A percentile compares a stretch with the other conserved stretches of the same genome.
These are phyloP conservation scores for Rhododendron molle DNA, from an alignment of 148 eudicot species.

Conservation along the genomic window DNA sequence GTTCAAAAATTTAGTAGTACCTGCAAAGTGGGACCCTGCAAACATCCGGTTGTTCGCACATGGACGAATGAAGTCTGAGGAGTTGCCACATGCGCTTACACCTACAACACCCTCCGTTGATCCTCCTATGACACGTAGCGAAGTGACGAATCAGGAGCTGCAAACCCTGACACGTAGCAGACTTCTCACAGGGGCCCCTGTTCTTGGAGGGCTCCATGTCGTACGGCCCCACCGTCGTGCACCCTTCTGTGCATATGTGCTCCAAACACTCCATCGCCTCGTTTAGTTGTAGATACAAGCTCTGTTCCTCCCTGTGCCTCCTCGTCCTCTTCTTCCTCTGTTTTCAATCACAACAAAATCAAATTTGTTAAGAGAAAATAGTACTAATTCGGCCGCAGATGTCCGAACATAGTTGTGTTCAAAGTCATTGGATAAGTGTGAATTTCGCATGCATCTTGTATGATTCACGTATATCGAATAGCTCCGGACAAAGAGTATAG, in stretches of 20 bases:
- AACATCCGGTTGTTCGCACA: slow-evolving; percentile 62
- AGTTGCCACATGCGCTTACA: slow-evolving; percentile 92
- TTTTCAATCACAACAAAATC: not conserved
- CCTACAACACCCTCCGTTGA: slow-evolving; percentile 52
- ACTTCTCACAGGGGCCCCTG: slow-evolving; percentile 63
- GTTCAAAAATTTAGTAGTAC: not conserved
- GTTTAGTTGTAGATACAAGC: slow-evolving; percentile 55
- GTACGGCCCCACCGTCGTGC: slow-evolving; percentile 72
- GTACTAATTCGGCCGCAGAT: too few relatives aligned
- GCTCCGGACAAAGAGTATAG: too few relatives aligned
- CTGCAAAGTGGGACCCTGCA: slow-evolving; percentile 79
- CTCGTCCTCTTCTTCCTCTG: slow-evolving; percentile 75
- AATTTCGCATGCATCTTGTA: not conserved
- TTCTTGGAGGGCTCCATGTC: slow-evolving; percentile 54
- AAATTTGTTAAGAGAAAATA: not conserved
- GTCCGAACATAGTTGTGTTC: not conserved
- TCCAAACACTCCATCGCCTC: slow-evolving; percentile 91
- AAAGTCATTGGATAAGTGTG: not conserved
- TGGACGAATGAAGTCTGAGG: slow-evolving; percentile 67
- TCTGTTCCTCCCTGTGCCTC: slow-evolving; percentile 57
- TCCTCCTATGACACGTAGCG: slow-evolving; percentile 65
- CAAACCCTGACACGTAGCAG: slow-evolving; percentile 64
- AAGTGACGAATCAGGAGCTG: slow-evolving; percentile 72
- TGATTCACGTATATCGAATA: not conserved
- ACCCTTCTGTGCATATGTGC: slow-evolving; percentile 92